Evolutionary conservation across 257 asterid genomes (phyloP).

Genomic region (Pogostemon cablin): DNA sequence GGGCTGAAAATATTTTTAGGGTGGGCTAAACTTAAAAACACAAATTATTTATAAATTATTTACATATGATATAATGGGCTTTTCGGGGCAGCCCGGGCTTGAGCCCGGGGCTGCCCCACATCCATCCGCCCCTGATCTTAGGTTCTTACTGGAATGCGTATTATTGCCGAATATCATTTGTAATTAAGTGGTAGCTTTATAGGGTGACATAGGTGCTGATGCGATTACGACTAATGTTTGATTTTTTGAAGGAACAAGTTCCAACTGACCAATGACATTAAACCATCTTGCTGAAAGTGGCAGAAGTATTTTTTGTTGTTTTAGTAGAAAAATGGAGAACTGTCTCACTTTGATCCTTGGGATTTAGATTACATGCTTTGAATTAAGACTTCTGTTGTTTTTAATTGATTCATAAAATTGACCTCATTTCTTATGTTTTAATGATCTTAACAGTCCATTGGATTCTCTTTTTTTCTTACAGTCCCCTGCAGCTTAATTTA

Average conservation of each 20-base stretch:
- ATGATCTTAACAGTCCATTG: background rate
- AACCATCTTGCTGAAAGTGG: slow-evolving; percentile 13
- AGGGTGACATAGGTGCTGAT: slow-evolving; percentile 11
- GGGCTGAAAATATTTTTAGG: too few relatives aligned
- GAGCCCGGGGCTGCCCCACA: too few relatives aligned
- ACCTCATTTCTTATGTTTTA: slow-evolving; percentile 16
- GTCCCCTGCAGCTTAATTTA: background rate
- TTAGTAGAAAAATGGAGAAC: background rate
- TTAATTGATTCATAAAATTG: background rate
- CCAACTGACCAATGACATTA: slow-evolving; percentile 17
- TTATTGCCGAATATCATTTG: slow-evolving; percentile 22
- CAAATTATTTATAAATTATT: too few relatives aligned
- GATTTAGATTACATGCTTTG: background rate
- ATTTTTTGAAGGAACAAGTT: slow-evolving; percentile 1
- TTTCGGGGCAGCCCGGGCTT: too few relatives aligned
- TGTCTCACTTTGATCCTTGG: background rate
- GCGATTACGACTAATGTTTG: background rate
- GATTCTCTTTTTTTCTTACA: background rate
- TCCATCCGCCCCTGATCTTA: too few relatives aligned
- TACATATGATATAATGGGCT: too few relatives aligned
- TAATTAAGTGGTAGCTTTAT: slow-evolving; percentile 9
- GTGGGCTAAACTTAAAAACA: too few relatives aligned
- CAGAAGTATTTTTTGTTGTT: background rate
- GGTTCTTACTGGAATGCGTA: slow-evolving; percentile 24
- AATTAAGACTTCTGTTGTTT: slow-evolving; percentile 16